Percentiles rank a stretch among this genome's conserved stretches.
phyloP scores from a whole-genome alignment of 169 alveolate genomes.

The Plasmodium vivax region DNA sequence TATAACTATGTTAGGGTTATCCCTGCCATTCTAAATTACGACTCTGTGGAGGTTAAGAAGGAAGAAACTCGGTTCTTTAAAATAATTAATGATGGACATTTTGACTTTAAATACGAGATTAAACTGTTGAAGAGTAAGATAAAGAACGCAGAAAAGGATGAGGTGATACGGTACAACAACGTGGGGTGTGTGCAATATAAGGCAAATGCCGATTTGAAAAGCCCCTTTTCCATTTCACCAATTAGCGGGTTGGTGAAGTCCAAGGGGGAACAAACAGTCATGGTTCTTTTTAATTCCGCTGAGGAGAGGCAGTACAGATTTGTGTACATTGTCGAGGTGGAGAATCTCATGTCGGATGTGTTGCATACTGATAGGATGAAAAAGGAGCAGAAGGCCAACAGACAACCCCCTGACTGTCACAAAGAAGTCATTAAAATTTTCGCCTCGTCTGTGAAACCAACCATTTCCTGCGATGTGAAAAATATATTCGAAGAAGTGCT shows the following conservation, averaged over 20 bases:
- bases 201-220: neutral
- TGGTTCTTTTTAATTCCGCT: constrained; percentile 42
- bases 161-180: neutral
- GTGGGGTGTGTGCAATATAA: neutral
- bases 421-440: constrained; percentile 33
- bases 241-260: constrained; percentile 40
- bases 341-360: constrained; percentile 1
- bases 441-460: constrained; percentile 65
- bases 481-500: constrained; percentile 67
- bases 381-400: neutral
- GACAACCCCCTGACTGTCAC: neutral
- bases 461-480: constrained; percentile 52
- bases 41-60: constrained; percentile 52
- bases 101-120: constrained; percentile 59
- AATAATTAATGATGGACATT: constrained; percentile 61
- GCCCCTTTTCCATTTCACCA: constrained; percentile 57
- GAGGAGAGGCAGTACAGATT: constrained; percentile 66
- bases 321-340: constrained; percentile 46
- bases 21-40: constrained; percentile 35
- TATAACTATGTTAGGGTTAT: constrained; percentile 49
- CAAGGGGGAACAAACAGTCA: constrained; percentile 52
- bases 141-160: constrained; percentile 30
- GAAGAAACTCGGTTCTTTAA: constrained; percentile 61
- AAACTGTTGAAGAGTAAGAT: constrained; percentile 44
- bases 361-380: neutral